Percentiles rank a stretch among this genome's conserved stretches.
These are phyloP conservation scores for Jimgerdemannia flammicorona DNA, from an alignment of 192 early-diverging fungal genomes.

Conservation along the genomic window DNA sequence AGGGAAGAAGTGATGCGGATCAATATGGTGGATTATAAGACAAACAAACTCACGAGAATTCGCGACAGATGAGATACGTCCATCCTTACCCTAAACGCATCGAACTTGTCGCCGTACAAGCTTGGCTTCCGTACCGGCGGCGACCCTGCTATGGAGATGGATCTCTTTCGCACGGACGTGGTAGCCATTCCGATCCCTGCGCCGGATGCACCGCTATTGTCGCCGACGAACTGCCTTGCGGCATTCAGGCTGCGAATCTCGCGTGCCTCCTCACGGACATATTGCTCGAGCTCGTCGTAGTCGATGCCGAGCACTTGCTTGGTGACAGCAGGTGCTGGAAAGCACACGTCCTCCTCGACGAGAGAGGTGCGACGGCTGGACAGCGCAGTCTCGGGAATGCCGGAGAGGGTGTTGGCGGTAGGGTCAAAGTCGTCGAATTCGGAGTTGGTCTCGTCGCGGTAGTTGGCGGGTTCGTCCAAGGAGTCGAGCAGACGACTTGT, in stretches of 20 bases:
- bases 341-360: not conserved
- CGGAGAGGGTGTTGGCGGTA: not conserved
- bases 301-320: not conserved
- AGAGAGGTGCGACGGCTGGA: not conserved
- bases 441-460: too few relatives aligned
- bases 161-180: not conserved
- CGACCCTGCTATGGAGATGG: not conserved
- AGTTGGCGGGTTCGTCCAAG: too few relatives aligned
- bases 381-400: not conserved
- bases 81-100: not conserved
- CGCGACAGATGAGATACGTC: too few relatives aligned
- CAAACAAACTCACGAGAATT: too few relatives aligned
- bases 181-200: not conserved
- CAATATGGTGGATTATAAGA: too few relatives aligned
- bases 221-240: too few relatives aligned
- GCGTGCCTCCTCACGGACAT: not conserved
- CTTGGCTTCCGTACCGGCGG: not conserved
- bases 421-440: too few relatives aligned
- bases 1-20: too few relatives aligned
- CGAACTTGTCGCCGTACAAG: not conserved
- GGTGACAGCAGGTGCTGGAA: not conserved
- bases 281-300: not conserved
- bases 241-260: too few relatives aligned
- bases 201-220: not conserved
- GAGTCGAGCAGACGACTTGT: too few relatives aligned